These are phyloP conservation scores for Neobulgaria alba DNA, from an alignment of 2,329 filamentous ascomycete genomes.

Conservation along the genomic window DNA sequence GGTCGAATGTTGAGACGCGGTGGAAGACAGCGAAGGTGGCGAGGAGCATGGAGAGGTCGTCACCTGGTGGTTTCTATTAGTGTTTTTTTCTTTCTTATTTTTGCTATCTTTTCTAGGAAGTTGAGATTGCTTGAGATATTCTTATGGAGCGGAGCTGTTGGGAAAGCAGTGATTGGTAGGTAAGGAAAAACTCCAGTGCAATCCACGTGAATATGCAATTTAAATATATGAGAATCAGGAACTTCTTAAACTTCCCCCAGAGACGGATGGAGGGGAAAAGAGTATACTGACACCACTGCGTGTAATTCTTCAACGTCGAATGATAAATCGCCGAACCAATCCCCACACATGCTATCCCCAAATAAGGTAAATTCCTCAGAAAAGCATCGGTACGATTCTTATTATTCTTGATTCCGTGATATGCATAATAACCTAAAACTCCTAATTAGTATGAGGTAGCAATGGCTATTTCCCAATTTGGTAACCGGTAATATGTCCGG, in stretches of 20 bases:
- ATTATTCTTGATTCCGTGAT: conserved; percentile 24
- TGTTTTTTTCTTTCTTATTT: too few species aligned
- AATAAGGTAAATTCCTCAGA: conserved; percentile 31
- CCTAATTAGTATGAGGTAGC: too few species aligned
- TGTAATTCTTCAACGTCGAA: conserved; percentile 36
- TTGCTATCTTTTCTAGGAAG: too few species aligned
- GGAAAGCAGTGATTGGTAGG: too few species aligned
- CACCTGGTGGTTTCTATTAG: conserved; percentile 31
- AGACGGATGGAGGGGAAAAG: background rate
- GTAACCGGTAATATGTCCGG: too few species aligned
- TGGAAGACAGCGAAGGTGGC: conserved; percentile 44
- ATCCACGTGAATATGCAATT: too few species aligned
- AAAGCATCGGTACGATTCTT: conserved; percentile 23
- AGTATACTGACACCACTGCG: conserved; percentile 33
- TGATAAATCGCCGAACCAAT: conserved; percentile 35
- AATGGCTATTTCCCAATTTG: too few species aligned
- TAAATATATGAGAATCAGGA: too few species aligned
- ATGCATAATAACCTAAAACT: conserved; percentile 26
- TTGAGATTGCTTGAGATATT: too few species aligned
- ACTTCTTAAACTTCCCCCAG: too few species aligned
- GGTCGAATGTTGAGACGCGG: conserved; percentile 37
- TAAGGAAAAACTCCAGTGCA: too few species aligned
- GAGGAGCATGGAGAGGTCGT: conserved; percentile 52
- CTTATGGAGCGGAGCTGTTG: too few species aligned
- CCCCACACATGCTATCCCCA: conserved; percentile 35